These are phyloP conservation scores for Sarocladium strictum DNA, from an alignment of 2,329 filamentous ascomycete species.

Conservation along the genomic window DNA sequence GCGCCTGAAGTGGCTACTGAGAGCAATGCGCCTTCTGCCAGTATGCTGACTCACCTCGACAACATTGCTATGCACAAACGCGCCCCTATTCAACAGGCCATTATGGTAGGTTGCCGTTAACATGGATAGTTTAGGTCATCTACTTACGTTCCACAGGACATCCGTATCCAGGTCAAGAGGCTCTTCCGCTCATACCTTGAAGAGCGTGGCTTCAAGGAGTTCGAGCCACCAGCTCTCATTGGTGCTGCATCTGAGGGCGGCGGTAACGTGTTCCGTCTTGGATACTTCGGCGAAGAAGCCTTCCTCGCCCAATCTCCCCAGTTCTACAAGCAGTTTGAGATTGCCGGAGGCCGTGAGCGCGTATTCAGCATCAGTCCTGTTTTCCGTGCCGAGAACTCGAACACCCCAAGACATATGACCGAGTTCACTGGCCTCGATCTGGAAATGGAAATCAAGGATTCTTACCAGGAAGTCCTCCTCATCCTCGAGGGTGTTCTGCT, in stretches of 20 bases:
- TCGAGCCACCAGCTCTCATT: constrained; percentile 85
- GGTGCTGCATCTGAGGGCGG: constrained; percentile 90
- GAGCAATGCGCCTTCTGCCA: constrained; percentile 52
- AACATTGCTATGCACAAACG: constrained; percentile 92
- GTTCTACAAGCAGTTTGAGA: constrained; percentile 84
- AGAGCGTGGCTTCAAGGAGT: constrained; percentile 68
- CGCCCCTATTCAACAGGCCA: constrained; percentile 84
- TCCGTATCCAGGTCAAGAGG: constrained; percentile 52
- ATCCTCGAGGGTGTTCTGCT: constrained; percentile 70
- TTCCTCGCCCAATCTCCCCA: constrained; percentile 77
- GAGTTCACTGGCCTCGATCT: constrained; percentile 81
- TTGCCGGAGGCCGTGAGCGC: constrained; percentile 70
- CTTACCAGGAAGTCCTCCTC: constrained; percentile 69
- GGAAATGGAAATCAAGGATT: constrained; percentile 80
- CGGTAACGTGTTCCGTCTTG: constrained; percentile 81
- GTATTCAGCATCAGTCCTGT: constrained; percentile 77
- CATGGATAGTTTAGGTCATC: background rate
- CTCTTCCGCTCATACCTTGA: constrained; percentile 78
- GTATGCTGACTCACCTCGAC: constrained; percentile 78
- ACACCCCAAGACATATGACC: constrained; percentile 72
- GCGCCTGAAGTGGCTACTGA: constrained; percentile 15
- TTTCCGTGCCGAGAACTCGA: constrained; percentile 81
- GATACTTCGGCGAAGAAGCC: constrained; percentile 82
- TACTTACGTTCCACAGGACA: constrained; percentile 15
- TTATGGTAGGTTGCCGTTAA: constrained; percentile 51